phyloP scores from a whole-genome alignment of 2,329 filamentous ascomycete genomes.

The Dryadomyces quercivorus region DNA sequence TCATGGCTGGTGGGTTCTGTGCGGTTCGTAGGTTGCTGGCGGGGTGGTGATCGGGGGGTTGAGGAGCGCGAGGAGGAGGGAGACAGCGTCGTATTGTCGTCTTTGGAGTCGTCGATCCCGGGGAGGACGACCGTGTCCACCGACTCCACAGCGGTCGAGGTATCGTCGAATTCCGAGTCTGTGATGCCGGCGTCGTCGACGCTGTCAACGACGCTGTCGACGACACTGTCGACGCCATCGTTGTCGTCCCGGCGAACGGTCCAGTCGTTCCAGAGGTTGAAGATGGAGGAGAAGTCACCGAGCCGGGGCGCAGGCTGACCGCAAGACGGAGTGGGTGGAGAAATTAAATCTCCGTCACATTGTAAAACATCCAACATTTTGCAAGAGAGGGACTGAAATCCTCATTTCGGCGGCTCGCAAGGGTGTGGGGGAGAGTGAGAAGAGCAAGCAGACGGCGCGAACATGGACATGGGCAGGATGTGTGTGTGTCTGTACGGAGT shows the following conservation, averaged over 20 bases:
- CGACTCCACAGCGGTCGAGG: background rate
- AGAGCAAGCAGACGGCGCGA: background rate
- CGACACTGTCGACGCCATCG: background rate
- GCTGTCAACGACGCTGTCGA: background rate
- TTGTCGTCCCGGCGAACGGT: background rate
- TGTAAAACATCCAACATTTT: background rate
- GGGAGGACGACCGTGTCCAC: background rate
- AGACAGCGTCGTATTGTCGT: background rate
- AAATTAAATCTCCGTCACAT: background rate
- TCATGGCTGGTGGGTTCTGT: background rate
- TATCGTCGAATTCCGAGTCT: background rate
- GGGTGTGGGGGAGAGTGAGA: background rate
- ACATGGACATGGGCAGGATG: no score
- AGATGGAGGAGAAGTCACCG: constrained; percentile 9
- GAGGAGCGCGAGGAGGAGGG: background rate
- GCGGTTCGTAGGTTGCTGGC: no score
- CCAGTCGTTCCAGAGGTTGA: background rate
- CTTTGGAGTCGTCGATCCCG: background rate
- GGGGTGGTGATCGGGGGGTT: background rate
- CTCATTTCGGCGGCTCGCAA: background rate
- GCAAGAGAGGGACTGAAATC: background rate
- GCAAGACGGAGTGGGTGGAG: background rate
- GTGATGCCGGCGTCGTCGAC: background rate
- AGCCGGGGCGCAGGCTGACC: constrained; percentile 5
- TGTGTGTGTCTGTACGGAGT: no score